Evolutionary conservation across 352 stramenopile genomes (phyloP), one percentile per base, ranked within the genome.

Genomic region (Phytophthora pseudosyringae): DNA sequence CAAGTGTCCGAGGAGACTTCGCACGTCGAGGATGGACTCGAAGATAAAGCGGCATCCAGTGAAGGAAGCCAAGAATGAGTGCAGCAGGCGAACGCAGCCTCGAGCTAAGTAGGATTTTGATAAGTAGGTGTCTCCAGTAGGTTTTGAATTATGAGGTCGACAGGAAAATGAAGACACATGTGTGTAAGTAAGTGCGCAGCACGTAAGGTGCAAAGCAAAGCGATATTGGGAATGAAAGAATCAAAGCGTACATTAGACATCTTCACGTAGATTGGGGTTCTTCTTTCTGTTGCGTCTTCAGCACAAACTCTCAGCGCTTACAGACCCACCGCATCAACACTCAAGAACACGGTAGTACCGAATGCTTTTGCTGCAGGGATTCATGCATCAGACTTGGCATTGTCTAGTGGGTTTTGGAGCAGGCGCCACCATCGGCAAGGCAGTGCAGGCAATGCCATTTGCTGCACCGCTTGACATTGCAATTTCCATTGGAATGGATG

Each of bases 141-240:
- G 43, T 67, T 64, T 75, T 25, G 38, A 62, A 63, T 71, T 75
- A 71, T 71, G 49, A 61, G 51, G 29, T 43, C 21, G 26, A 28
- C 50, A 65, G 7, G 58, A 58, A 54, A 46, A 50, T 31, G 46
- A 58, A 64, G 60, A 44, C 56, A 55, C 39, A 60, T 29, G n/a
- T 52, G 26, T 21, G 21, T 21, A 21, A 47, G 25, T 45, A n/a
- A 59, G 40, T 51, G 47, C 29, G 51, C 46, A 56, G 16, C 16
- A 36, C 53, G 21, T 12, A 2, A 46, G 28, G 25, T 10, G 50
- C 49, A 41, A 57, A 4, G n/a, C 9, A 40, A 40, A 25, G 41
- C 28, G 28, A 36, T 60, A 45, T 39, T 21, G 36, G 31, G 7
- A 47, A 58, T 31, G 9, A 48, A 44, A 39, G 32, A 54, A 47